Percentiles rank a stretch among this genome's conserved stretches.
Evolutionary conservation across 768 basidiomycete genomes (phyloP).

Genomic region (Boletus coccyginus): DNA sequence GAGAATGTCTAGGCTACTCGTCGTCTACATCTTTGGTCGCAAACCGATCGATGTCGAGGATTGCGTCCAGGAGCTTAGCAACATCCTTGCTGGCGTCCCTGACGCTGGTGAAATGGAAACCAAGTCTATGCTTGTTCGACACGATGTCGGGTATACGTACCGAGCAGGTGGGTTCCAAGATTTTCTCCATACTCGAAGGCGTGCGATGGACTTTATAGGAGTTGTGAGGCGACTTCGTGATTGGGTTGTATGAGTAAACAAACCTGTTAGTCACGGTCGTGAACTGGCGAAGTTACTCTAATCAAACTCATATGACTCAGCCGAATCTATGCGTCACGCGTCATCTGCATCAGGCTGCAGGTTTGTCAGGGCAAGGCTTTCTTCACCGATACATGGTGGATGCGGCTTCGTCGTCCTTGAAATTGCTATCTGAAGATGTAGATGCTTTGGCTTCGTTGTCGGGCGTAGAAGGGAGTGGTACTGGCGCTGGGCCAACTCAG

Average conservation of each 20-base stretch:
- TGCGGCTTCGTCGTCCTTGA: not conserved
- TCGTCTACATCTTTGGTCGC: slow-evolving; percentile 88
- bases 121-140: slow-evolving; percentile 53
- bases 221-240: slow-evolving; percentile 27
- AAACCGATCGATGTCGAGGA: slow-evolving; percentile 55
- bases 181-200: not conserved
- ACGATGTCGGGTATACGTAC: slow-evolving; percentile 79
- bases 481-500: slow-evolving; percentile 17
- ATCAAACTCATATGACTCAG: slow-evolving; percentile 47
- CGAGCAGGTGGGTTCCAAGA: slow-evolving; percentile 45
- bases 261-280: slow-evolving; percentile 45
- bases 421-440: not conserved
- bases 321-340: slow-evolving; percentile 45
- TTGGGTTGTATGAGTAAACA: slow-evolving; percentile 67
- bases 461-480: not conserved
- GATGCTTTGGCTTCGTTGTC: not conserved
- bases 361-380: slow-evolving; percentile 80
- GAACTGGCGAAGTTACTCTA: not conserved
- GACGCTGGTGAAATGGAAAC: slow-evolving; percentile 1
- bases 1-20: slow-evolving; percentile 84
- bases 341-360: slow-evolving; percentile 57
- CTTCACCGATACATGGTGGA: slow-evolving; percentile 66
- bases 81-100: slow-evolving; percentile 25
- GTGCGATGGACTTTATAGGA: slow-evolving; percentile 6
- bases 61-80: slow-evolving; percentile 44